Evolutionary conservation across 768 basidiomycete genomes (phyloP).

Genomic region (Boletus subcaerulescens): DNA sequence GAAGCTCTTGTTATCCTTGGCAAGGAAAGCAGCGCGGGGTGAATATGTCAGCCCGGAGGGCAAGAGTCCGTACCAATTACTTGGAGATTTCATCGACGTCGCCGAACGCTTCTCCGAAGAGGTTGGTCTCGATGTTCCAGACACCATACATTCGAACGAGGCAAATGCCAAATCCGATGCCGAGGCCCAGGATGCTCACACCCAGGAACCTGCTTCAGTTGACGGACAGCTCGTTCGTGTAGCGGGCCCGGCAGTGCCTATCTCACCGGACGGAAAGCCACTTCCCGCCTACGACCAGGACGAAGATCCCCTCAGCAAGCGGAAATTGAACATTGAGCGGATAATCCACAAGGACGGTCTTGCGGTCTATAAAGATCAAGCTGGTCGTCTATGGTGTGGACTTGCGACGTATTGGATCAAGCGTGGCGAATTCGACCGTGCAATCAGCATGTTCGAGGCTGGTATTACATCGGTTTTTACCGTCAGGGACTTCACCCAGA

Average conservation of each 20-base stretch:
- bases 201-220: constrained; percentile 42
- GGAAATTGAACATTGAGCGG: constrained; percentile 80
- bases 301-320: constrained; percentile 69
- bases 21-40: constrained; percentile 79
- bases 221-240: constrained; percentile 69
- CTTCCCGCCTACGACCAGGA: constrained; percentile 68
- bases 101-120: constrained; percentile 90
- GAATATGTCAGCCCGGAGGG: constrained; percentile 86
- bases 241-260: constrained; percentile 59
- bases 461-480: constrained; percentile 85
- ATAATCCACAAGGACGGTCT: constrained; percentile 87
- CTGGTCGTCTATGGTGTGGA: constrained; percentile 93
- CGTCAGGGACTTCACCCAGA: constrained; percentile 95
- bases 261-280: constrained; percentile 49
- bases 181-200: constrained; percentile 32
- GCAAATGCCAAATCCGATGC: constrained; percentile 48
- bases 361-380: constrained; percentile 91
- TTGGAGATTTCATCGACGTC: constrained; percentile 89
- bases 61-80: constrained; percentile 92
- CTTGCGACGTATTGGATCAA: constrained; percentile 99
- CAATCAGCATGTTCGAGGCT: constrained; percentile 82
- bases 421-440: constrained; percentile 90
- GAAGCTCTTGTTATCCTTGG: constrained; percentile 81
- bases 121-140: constrained; percentile 83
- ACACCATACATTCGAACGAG: constrained; percentile 58